Base-by-base conservation (phyloP, 2,329 filamentous ascomycete genomes). In the Xylariaceae sp. region DNA sequence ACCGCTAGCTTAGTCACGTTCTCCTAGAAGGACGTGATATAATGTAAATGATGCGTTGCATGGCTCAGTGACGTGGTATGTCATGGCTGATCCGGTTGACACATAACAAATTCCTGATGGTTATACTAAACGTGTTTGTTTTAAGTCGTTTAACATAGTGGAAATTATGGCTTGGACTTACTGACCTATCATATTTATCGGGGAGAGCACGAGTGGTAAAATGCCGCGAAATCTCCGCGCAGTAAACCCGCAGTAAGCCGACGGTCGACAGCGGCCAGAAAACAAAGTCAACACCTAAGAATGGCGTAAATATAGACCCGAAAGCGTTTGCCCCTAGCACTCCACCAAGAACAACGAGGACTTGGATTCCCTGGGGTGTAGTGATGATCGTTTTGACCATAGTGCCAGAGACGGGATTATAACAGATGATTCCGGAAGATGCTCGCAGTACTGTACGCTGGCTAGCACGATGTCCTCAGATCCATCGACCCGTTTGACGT, bases 401-500 rank as follows among this genome's bases (percentile, higher is more conserved):
- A 12, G 56, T 52, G 5, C 36, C 22, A 1, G 58, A 58, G 14
- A 55, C 25, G 3, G 55, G 3, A 2, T 44, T 4, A 54, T 45
- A 6, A 35, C 36, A 3, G 45, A n/a, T 12, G 45, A 27, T 11
- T 50, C 42, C 5, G 60, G 57, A 6, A 56, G 20, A 6, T 36
- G 49, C 1, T 47, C 54, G 25, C 50, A 54, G 22, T 52, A 45
- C 2, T 40, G 45, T 5, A 42, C 22, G 22, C 45, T 52, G 5
- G 21, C 44, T 8, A 8, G 16, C 27, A 16, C 27, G 14, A 32
- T 32, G n/a, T n/a, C 48, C 42, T 67, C 60, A 11, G 54, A 57
- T 4, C 64, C 65, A 47, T 67, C 56, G 65, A 68, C 1, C 62
- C 57, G 2, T 54, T 39, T 6, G 42, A 39, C 0, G 60, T 64